Evolutionary conservation across 257 asterid genomes (phyloP), one percentile per base, ranked within the genome.

Genomic region (Solanum megistacrolobum): DNA sequence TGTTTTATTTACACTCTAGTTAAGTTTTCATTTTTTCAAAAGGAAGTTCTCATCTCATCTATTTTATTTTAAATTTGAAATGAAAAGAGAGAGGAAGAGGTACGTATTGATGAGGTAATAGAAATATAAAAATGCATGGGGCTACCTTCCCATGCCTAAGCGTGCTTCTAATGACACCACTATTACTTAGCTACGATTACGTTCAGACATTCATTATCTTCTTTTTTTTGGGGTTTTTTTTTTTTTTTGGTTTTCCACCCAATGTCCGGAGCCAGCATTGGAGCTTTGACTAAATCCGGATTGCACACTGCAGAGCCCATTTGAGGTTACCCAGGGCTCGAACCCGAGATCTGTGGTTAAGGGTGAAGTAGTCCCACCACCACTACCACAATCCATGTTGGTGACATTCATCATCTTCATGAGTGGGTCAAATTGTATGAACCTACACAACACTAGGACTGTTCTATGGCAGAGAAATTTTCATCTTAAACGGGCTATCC

Each of bases 141-240:
- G 16, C 84, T 25, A n/a, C 84, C 36, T 79, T 46, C 66, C 66
- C 68, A 81, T 46, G 85, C 68, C 39, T 81, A 81, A 46, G 85
- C 85, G 85, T 81, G 85, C 85, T 81, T 81, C n/a, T 27, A 27
- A 81, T 81, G 66, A 78, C 84, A 78, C 65, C 5, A 81, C 48
- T 25, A 41, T 12, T 27, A 32, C 78, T 71, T 71, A 20, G 48
- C 82, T 20, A 27, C 41, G 29, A 10, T 18, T 29, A 46, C 85
- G 85, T 81, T 9, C 25, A 27, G 1, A 48, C 85, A 16, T 29
- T 29, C 66, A 46, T 79, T 3, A 79, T 79, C 18, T 1, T 52
- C 1, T 1, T 5, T 13, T 5, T 46, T 46, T 43, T 11, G 2
- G 0, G 52, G 14, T 11, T 39, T 39, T 7, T 12, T 4, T 6